Percentiles rank a stretch among this genome's conserved stretches.
phyloP scores from a whole-genome alignment of 768 basidiomycete genomes.

The Leucocoprinus leucothites region DNA sequence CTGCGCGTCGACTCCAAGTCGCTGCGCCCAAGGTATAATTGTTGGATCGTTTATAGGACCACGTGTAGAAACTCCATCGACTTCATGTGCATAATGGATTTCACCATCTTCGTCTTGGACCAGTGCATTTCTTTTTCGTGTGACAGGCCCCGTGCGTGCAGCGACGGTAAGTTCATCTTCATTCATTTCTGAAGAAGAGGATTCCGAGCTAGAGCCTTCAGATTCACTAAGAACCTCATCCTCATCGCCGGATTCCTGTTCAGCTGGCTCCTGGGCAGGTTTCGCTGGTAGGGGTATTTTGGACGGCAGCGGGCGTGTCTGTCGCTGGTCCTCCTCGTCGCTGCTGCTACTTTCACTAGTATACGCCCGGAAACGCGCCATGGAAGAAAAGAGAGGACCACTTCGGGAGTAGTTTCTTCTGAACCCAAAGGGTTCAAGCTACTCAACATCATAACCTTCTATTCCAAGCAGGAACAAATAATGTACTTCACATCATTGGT shows the following conservation, averaged over 20 bases:
- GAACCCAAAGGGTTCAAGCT: neutral
- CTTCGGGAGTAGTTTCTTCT: neutral
- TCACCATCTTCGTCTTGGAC: slow-evolving; percentile 57
- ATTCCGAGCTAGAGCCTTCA: slow-evolving; percentile 31
- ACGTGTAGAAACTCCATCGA: slow-evolving; percentile 35
- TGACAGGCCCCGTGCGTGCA: slow-evolving; percentile 17
- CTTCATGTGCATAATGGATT: slow-evolving; percentile 41
- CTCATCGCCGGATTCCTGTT: slow-evolving; percentile 27
- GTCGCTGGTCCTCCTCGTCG: slow-evolving; percentile 32
- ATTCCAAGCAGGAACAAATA: slow-evolving; percentile 6
- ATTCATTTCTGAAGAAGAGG: slow-evolving; percentile 44
- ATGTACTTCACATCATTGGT: neutral
- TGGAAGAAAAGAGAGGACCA: slow-evolving; percentile 20
- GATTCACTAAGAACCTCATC: slow-evolving; percentile 33
- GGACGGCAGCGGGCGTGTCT: slow-evolving; percentile 15
- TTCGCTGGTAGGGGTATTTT: slow-evolving; percentile 13
- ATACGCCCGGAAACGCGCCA: slow-evolving; percentile 71
- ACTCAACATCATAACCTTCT: neutral
- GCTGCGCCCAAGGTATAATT: slow-evolving; percentile 69
- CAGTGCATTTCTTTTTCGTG: slow-evolving; percentile 39
- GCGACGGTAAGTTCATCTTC: slow-evolving; percentile 41
- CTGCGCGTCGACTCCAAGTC: slow-evolving; percentile 77
- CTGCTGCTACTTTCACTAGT: slow-evolving; percentile 60
- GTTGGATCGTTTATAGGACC: slow-evolving; percentile 37
- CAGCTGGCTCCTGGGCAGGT: slow-evolving; percentile 26